Evolutionary conservation across 768 basidiomycete genomes (phyloP).

Genomic region (Boletus edulis): DNA sequence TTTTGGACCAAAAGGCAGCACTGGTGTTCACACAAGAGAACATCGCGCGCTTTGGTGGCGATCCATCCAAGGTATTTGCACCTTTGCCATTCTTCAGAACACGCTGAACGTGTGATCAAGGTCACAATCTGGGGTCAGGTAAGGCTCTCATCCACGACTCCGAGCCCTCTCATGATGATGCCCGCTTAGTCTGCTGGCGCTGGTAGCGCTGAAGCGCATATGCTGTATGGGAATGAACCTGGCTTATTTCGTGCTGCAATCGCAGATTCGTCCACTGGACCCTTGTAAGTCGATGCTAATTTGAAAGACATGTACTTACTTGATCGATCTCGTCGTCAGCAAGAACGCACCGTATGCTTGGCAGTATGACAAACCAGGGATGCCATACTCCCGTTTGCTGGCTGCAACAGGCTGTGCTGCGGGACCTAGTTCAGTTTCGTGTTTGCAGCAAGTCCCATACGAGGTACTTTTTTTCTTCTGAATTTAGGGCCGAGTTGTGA

Average conservation of each 20-base stretch:
- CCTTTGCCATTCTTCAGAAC: not conserved
- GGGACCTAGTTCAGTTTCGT: conserved; percentile 38
- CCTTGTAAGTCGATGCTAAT: conserved; percentile 13
- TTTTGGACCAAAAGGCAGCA: conserved; percentile 58
- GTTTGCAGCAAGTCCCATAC: conserved; percentile 33
- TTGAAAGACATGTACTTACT: not conserved
- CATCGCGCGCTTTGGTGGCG: conserved; percentile 63
- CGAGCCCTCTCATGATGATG: not conserved
- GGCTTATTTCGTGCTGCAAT: conserved; percentile 15
- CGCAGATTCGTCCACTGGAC: conserved; percentile 18
- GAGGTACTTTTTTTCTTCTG: conserved; percentile 4
- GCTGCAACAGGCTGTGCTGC: conserved; percentile 45
- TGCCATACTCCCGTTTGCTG: conserved; percentile 48
- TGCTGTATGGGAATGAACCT: conserved; percentile 5
- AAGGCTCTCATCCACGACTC: not conserved
- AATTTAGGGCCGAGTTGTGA: not conserved
- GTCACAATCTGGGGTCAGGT: conserved; percentile 23
- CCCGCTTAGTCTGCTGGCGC: conserved; percentile 14
- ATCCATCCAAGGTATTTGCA: conserved; percentile 46
- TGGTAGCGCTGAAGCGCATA: conserved; percentile 15
- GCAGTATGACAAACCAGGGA: conserved; percentile 50
- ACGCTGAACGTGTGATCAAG: not conserved
- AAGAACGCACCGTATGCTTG: conserved; percentile 47
- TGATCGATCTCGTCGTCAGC: conserved; percentile 27
- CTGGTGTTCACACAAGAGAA: conserved; percentile 64